Base-by-base conservation (phyloP, 805 yeast genomes). In the Candida germanica region DNA sequence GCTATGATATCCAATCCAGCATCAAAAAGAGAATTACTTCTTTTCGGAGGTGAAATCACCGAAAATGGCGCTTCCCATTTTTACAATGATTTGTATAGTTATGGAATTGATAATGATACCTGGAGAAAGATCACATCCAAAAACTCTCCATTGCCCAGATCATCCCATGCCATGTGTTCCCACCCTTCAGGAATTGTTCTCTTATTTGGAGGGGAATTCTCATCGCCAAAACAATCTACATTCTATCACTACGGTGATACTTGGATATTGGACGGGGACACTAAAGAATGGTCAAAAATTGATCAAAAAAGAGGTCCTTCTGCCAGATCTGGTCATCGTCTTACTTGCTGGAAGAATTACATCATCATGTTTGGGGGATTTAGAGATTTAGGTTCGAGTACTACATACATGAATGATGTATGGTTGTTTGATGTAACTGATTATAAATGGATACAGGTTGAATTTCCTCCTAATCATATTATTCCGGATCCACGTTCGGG, bases 191-290 rank as follows among this genome's bases (percentile, higher is more conserved):
- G 98, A 8, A 66, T 89, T 2, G 74, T 87, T 18, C 58, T 91
- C 41, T 61, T 91, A 69, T 93, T 87, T 63, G 98, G 98, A 33
- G 98, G 98, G 51, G 98, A 91, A 61, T 91, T 93, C 50, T 86
- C 96, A 1, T 85, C 95, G 11, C 98, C 98, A 3, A 91, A 91
- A 51, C 98, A 91, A 58, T 79, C 87, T 33, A 87, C 96, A 0
- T 91, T 91, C 60, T 93, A 93, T 58, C 98, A 91, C 60, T 91
- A 87, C 57, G 91, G 96, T 12, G 98, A 91, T 54, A 83, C 96
- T 3, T 91, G 98, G 98, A 71, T 91, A 31, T 66, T 91, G 41
- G 98, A 93, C 51, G 76, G 89, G 1, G 78, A 73, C 21, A 69
- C 83, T 12, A 87, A 85, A 51, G 96, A 88, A 59, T 91, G 98